Evolutionary conservation across 2,329 filamentous ascomycete genomes (phyloP).

Genomic region (Penicillium sp.): DNA sequence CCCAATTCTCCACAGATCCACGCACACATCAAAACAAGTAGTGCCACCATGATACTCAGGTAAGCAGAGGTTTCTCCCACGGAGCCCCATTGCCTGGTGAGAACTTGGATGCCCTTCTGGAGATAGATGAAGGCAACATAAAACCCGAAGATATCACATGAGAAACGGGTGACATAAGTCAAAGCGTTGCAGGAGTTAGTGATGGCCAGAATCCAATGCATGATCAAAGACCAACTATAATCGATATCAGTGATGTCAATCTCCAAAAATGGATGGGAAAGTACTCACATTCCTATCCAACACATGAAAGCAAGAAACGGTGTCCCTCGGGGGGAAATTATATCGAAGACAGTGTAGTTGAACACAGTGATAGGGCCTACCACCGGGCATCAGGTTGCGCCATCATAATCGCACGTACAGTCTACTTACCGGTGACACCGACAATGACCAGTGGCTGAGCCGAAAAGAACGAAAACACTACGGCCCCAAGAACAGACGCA

Average conservation of each 20-base stretch:
- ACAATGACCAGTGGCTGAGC: constrained; percentile 88
- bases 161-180: constrained; percentile 86
- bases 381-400: constrained; percentile 8
- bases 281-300: constrained; percentile 72
- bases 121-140: constrained; percentile 91
- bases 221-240: constrained; percentile 70
- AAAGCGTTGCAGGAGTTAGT: constrained; percentile 85
- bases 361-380: constrained; percentile 84
- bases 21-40: constrained; percentile 73
- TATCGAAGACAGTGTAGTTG: constrained; percentile 91
- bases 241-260: constrained; percentile 14
- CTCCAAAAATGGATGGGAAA: not conserved
- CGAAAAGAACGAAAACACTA: constrained; percentile 75
- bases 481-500: constrained; percentile 73
- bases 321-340: constrained; percentile 70
- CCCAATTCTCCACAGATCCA: constrained; percentile 72
- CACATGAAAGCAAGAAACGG: constrained; percentile 89
- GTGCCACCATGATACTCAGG: constrained; percentile 69
- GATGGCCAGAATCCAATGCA: constrained; percentile 79
- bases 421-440: constrained; percentile 66
- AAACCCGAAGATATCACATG: constrained; percentile 90
- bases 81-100: constrained; percentile 66
- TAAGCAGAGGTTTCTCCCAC: constrained; percentile 63
- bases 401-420: not conserved
- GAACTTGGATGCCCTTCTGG: constrained; percentile 83